Percentiles rank a stretch among this genome's conserved stretches.
These are phyloP conservation scores for Ananas comosus DNA, from an alignment of 176 grass and related monocot genomes.

Conservation along the genomic window DNA sequence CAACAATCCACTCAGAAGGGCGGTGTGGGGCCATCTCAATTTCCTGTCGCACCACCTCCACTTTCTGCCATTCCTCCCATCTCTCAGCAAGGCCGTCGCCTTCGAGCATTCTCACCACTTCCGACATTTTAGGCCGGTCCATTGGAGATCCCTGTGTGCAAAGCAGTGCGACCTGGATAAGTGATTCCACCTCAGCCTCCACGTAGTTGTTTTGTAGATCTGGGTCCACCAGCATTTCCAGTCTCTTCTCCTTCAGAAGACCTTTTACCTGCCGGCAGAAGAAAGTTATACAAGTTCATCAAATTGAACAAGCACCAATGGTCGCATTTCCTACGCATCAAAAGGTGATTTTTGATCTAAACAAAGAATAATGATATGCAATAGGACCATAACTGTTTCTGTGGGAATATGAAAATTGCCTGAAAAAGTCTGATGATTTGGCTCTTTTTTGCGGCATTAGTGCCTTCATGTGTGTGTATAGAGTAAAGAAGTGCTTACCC, in stretches of 20 bases:
- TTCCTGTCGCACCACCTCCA: constrained; percentile 59
- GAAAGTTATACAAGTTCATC: not conserved
- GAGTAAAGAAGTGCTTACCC: constrained; percentile 39
- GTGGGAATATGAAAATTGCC: no score
- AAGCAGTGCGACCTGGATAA: constrained; percentile 70
- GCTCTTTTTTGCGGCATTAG: not conserved
- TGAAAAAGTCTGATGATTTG: not conserved
- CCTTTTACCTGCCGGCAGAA: constrained; percentile 43
- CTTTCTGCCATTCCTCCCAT: constrained; percentile 87
- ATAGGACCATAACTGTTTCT: no score
- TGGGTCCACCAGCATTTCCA: constrained; percentile 60
- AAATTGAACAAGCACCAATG: not conserved
- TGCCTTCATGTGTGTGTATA: not conserved
- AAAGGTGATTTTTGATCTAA: no score
- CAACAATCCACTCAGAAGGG: constrained; percentile 48
- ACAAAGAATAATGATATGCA: no score
- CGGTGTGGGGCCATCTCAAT: constrained; percentile 29
- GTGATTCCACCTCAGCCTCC: constrained; percentile 46
- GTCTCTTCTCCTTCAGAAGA: constrained; percentile 53
- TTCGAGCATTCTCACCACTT: constrained; percentile 76
- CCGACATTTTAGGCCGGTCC: constrained; percentile 76
- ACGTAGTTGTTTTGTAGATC: constrained; percentile 36
- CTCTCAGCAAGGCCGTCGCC: constrained; percentile 57
- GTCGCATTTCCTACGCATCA: no score
- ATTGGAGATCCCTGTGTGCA: constrained; percentile 56